Evolutionary conservation across 192 early-diverging fungal species (phyloP).

Genomic region (Phycomyces nitens): DNA sequence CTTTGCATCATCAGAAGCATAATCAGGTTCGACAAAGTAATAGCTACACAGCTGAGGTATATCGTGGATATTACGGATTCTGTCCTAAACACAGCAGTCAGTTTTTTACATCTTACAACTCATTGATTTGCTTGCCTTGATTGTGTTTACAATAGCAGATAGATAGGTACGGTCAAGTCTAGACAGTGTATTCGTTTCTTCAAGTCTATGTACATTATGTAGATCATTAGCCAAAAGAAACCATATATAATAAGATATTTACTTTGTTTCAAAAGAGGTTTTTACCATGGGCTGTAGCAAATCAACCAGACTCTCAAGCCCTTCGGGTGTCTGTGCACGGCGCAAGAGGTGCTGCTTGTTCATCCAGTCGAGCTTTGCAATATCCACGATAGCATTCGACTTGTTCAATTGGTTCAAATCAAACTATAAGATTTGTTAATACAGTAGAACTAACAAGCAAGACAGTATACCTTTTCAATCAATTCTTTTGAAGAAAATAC

Average conservation of each 20-base stretch:
- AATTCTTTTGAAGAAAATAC: constrained; percentile 63
- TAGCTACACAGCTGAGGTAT: constrained; percentile 50
- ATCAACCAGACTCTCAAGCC: constrained; percentile 38
- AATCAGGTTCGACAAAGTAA: constrained; percentile 52
- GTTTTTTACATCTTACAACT: neutral
- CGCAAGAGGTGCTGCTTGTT: constrained; percentile 66
- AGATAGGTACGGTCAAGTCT: constrained; percentile 40
- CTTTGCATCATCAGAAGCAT: constrained; percentile 37
- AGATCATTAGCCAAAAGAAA: neutral
- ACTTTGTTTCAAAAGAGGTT: constrained; percentile 24
- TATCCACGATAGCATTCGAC: constrained; percentile 59
- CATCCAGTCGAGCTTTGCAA: constrained; percentile 69
- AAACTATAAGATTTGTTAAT: constrained; percentile 43
- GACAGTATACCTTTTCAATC: constrained; percentile 43
- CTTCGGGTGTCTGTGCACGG: constrained; percentile 39
- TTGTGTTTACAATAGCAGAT: constrained; percentile 38
- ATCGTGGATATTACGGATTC: constrained; percentile 55
- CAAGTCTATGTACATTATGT: neutral
- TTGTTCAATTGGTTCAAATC: constrained; percentile 56
- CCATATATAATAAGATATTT: neutral
- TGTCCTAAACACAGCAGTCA: constrained; percentile 29
- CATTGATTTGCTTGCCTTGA: constrained; percentile 31
- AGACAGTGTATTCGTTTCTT: neutral
- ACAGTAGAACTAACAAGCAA: neutral
- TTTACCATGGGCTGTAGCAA: constrained; percentile 35